Evolutionary conservation across 2,329 filamentous ascomycete genomes (phyloP).

Genomic region (Aspergillus sp.): DNA sequence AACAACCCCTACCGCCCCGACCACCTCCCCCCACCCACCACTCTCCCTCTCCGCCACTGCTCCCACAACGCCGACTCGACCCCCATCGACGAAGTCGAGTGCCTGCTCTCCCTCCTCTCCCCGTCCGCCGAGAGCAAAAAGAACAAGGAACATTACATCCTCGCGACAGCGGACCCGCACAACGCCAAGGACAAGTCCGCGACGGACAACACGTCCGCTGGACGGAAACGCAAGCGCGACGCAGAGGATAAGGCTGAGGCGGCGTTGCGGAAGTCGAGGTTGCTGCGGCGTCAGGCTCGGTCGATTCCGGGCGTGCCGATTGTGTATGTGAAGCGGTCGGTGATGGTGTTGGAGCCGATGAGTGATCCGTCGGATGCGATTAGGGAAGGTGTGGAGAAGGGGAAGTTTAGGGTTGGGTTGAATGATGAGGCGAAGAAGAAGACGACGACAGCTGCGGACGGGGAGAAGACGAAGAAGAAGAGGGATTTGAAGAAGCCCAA

Average conservation of each 20-base stretch:
- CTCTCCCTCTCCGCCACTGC: conserved; percentile 50
- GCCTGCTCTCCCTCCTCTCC: conserved; percentile 48
- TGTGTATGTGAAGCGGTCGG: conserved; percentile 53
- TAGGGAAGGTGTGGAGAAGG: conserved; percentile 47
- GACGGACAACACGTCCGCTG: conserved; percentile 9
- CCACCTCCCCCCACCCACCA: conserved; percentile 48
- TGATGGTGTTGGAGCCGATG: conserved; percentile 54
- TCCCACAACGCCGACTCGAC: conserved; percentile 46
- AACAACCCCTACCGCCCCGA: conserved; percentile 42
- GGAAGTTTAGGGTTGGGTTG: conserved; percentile 49
- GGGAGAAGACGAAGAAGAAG: conserved; percentile 37
- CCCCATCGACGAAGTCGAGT: conserved; percentile 47
- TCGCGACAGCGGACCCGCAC: conserved; percentile 47
- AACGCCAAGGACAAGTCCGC: conserved; percentile 25
- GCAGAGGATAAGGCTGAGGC: conserved; percentile 36
- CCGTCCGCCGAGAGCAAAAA: conserved; percentile 41
- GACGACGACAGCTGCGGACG: conserved; percentile 26
- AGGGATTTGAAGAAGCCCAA: conserved; percentile 42
- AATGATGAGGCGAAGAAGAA: conserved; percentile 35
- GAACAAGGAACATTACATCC: conserved; percentile 52
- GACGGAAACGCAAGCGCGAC: conserved; percentile 37
- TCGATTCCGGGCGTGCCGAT: conserved; percentile 52
- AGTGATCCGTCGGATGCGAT: conserved; percentile 46
- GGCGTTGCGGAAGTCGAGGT: conserved; percentile 32
- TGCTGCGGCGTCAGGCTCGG: conserved; percentile 43